Conservation (phyloP, 371 early-diverging fungal species). For the Nematocida ausubeli region DNA sequence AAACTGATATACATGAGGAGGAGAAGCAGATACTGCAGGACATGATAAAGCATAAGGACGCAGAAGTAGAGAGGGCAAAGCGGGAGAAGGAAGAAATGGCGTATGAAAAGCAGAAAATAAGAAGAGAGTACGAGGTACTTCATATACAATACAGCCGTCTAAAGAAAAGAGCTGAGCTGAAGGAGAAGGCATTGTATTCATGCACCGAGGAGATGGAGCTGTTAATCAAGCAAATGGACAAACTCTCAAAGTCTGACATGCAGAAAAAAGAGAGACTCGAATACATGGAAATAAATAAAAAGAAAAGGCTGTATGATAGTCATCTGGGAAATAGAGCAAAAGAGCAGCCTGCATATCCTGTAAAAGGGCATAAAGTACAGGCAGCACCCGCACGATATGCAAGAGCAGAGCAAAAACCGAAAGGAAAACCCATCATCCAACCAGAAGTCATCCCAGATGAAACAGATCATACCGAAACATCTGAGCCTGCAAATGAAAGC, state of each 20-base stretch:
- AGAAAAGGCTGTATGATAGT: constrained; percentile 53
- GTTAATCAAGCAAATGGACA: constrained; percentile 54
- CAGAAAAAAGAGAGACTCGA: constrained; percentile 57
- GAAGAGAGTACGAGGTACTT: constrained; percentile 37
- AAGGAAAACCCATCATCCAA: background rate
- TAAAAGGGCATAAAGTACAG: background rate
- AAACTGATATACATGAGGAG: constrained; percentile 52
- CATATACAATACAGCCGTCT: constrained; percentile 45
- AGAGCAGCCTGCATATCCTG: constrained; percentile 8
- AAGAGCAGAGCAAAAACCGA: background rate
- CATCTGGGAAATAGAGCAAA: constrained; percentile 8
- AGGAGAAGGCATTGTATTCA: constrained; percentile 55
- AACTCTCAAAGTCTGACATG: constrained; percentile 44
- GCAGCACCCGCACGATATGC: background rate
- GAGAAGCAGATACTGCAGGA: constrained; percentile 54
- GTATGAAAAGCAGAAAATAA: constrained; percentile 26
- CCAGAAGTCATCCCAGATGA: constrained; percentile 41
- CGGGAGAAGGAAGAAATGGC: constrained; percentile 40
- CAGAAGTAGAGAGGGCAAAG: constrained; percentile 13
- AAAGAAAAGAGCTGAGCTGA: constrained; percentile 53
- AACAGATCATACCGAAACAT: background rate
- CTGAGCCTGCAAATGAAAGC: background rate
- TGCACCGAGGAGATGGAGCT: constrained; percentile 61
- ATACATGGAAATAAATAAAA: constrained; percentile 50
- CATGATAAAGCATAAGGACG: constrained; percentile 56